These are phyloP conservation scores for Spergularia marina DNA, from an alignment of 148 eudicot species.

Conservation along the genomic window DNA sequence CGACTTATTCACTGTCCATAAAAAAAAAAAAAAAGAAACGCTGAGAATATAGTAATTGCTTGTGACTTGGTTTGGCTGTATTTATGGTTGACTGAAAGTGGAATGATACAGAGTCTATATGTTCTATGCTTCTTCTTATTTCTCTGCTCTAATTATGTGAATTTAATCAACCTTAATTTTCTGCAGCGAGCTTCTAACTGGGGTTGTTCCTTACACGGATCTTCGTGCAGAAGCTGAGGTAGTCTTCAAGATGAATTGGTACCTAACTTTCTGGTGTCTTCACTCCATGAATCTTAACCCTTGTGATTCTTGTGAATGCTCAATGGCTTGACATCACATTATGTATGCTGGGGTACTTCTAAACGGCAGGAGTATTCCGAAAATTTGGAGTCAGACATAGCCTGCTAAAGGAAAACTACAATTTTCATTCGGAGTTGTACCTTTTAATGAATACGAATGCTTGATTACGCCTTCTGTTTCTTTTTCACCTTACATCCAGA, in stretches of 20 bases:
- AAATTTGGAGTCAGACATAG: neutral
- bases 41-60: neutral
- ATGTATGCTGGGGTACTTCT: neutral
- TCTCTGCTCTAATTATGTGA: neutral
- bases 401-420: neutral
- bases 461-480: neutral
- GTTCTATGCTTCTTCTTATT: neutral
- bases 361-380: neutral
- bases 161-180: slow-evolving; percentile 14
- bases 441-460: neutral
- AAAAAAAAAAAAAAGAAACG: neutral
- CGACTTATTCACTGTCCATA: neutral
- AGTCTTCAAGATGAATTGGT: slow-evolving; percentile 21
- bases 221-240: slow-evolving; percentile 96
- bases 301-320: neutral
- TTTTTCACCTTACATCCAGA: neutral
- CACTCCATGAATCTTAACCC: neutral
- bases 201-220: slow-evolving; percentile 97
- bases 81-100: slow-evolving; percentile 3
- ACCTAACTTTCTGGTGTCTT: neutral
- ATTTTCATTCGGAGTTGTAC: neutral
- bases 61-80: slow-evolving; percentile 6
- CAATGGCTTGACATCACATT: neutral
- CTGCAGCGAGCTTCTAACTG: slow-evolving; percentile 93
- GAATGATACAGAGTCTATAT: neutral